These are phyloP conservation scores for Lactarius vividus DNA, from an alignment of 768 basidiomycete species.

Conservation along the genomic window DNA sequence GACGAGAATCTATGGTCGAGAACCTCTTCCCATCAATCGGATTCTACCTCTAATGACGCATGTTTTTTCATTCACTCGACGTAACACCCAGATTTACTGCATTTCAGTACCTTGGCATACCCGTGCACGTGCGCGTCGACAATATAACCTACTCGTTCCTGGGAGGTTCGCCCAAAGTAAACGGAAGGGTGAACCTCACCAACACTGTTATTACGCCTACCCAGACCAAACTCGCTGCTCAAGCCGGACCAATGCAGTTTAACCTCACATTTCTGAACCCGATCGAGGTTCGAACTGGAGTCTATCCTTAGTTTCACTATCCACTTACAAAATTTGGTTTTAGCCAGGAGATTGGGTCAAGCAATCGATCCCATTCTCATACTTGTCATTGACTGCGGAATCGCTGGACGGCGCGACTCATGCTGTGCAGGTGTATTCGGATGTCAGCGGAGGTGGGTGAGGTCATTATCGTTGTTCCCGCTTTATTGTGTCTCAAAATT, in stretches of 20 bases:
- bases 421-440: slow-evolving; percentile 40
- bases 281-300: slow-evolving; percentile 34
- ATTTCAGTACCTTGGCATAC: slow-evolving; percentile 16
- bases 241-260: slow-evolving; percentile 38
- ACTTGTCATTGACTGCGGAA: slow-evolving; percentile 34
- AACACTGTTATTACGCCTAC: slow-evolving; percentile 37
- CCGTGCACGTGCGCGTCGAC: slow-evolving; percentile 21
- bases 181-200: slow-evolving; percentile 26
- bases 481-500: neutral
- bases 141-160: slow-evolving; percentile 27
- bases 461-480: neutral
- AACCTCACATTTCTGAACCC: slow-evolving; percentile 41
- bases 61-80: neutral
- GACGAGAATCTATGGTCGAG: slow-evolving; percentile 25
- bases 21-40: slow-evolving; percentile 11
- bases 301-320: neutral
- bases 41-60: neutral
- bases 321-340: neutral
- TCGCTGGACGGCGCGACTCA: slow-evolving; percentile 37
- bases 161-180: slow-evolving; percentile 13
- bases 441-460: slow-evolving; percentile 38
- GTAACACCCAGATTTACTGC: neutral
- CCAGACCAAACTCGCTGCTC: slow-evolving; percentile 34
- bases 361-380: slow-evolving; percentile 43
- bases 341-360: slow-evolving; percentile 38